Evolutionary conservation across 495 filamentous ascomycete genomes (phyloP).

Genomic region (Neurospora africana): DNA sequence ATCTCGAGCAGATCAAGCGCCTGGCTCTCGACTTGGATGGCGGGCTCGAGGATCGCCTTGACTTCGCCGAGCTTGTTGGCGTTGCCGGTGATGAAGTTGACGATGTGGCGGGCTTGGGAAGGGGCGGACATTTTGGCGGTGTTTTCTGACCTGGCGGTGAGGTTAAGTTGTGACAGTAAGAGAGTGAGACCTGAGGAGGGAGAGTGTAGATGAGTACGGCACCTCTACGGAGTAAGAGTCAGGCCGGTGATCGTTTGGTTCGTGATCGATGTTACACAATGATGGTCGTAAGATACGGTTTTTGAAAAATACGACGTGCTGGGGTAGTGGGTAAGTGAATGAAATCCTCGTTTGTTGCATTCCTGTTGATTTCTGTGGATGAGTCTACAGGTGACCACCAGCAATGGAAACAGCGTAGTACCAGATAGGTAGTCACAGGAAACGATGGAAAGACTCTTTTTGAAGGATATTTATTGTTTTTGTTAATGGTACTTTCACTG

Average conservation of each 20-base stretch:
- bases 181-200: neutral
- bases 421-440: neutral
- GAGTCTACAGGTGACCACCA: neutral
- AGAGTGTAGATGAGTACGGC: neutral
- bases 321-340: neutral
- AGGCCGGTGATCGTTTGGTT: neutral
- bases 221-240: neutral
- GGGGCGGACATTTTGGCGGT: slow-evolving; percentile 6
- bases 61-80: slow-evolving; percentile 85
- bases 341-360: neutral
- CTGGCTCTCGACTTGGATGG: slow-evolving; percentile 62
- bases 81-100: slow-evolving; percentile 97
- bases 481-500: neutral
- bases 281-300: neutral
- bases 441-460: neutral
- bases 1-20: slow-evolving; percentile 75
- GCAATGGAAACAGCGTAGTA: neutral
- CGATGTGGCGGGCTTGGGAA: slow-evolving; percentile 14
- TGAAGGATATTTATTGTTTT: neutral
- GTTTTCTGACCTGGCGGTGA: slow-evolving; percentile 8
- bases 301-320: neutral
- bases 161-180: neutral
- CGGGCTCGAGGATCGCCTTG: slow-evolving; percentile 66
- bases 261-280: neutral
- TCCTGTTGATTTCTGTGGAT: neutral